Evolutionary conservation across 2,329 filamentous ascomycete genomes (phyloP), one percentile per base, ranked within the genome.

Genomic region (Ophiostoma angusticollis): DNA sequence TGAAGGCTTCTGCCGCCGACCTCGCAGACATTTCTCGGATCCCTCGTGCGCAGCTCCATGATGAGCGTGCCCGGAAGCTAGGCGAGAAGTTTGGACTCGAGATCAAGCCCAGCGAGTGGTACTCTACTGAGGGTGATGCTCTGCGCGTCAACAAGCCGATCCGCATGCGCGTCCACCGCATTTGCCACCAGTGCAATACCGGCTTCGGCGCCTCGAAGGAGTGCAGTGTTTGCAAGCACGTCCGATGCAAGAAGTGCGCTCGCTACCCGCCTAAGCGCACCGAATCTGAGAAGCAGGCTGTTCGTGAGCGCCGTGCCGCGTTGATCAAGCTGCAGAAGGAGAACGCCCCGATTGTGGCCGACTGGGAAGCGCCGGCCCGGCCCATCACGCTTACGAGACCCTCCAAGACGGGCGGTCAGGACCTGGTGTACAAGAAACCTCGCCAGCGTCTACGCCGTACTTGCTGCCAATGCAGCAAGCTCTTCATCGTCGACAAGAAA

Each of bases 141-240:
- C 60, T 73, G 18, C 77, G 80, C 31, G 70, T 83, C 39, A 77
- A 84, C 56, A 85, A 83, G 63, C 72, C 80, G 11, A 81, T 85
- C 48, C 76, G 80, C 42, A 81, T 87, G 72, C 76, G 82, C 39
- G 73, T 86, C 38, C 80, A 83, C 56, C 74, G 79, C 49, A 78
- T 72, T 46, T 95, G 87, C 59, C 87, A 94, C 60, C 70, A 74
- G 49, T 95, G 87, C 63, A 72, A 78, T 42, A 74, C 79, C 12
- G 72, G 72, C 18, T 93, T 89, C 56, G 78, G 80, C 40, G 59
- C 71, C 16, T 73, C 79, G 51, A 85, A 80, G 60, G 67, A 80
- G 43, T 94, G 87, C 59, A 59, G 69, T 47, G 74, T 73, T 48
- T 95, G 87, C 63, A 70, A 81, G 49, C 87, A 95, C 60, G 65